Conservation (phyloP, 306 rosid species). For the Lathyrus sativus region DNA sequence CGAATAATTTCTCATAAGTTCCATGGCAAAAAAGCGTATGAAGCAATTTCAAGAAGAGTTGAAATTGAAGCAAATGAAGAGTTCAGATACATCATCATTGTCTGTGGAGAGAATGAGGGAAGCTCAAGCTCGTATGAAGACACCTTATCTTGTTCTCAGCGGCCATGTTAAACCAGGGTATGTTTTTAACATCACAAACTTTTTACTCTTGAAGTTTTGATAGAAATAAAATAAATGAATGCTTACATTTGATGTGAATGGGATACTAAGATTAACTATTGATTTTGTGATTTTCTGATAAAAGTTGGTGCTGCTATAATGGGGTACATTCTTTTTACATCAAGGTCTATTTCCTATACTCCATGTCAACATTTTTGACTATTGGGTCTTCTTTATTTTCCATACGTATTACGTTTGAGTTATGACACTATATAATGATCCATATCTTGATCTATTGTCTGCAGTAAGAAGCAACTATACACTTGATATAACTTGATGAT, state of each 20-base stretch:
- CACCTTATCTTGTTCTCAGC: conserved; percentile 93
- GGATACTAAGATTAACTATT: conserved; percentile 10
- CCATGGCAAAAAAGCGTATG: conserved; percentile 91
- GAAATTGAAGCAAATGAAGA: conserved; percentile 90
- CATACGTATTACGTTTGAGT: not conserved
- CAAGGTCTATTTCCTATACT: conserved; percentile 1
- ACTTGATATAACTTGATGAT: not conserved
- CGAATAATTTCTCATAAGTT: conserved; percentile 76
- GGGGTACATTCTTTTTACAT: conserved; percentile 14
- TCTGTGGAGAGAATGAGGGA: conserved; percentile 98
- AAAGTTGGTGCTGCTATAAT: conserved; percentile 7
- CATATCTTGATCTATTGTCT: conserved; percentile 12
- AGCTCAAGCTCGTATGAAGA: conserved; percentile 75
- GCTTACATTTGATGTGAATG: conserved; percentile 20
- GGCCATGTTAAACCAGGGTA: conserved; percentile 97
- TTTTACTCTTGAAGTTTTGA: conserved; percentile 17
- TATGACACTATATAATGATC: not conserved
- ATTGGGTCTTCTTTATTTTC: not conserved
- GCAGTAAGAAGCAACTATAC: not conserved
- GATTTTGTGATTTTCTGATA: conserved; percentile 22
- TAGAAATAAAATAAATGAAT: not conserved
- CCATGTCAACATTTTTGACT: conserved; percentile 26
- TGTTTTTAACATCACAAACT: conserved; percentile 31
- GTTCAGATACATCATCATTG: conserved; percentile 81
- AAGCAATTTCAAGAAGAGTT: conserved; percentile 85